Conservation (phyloP, 73 alveolate species). For the Paramecium bursaria region DNA sequence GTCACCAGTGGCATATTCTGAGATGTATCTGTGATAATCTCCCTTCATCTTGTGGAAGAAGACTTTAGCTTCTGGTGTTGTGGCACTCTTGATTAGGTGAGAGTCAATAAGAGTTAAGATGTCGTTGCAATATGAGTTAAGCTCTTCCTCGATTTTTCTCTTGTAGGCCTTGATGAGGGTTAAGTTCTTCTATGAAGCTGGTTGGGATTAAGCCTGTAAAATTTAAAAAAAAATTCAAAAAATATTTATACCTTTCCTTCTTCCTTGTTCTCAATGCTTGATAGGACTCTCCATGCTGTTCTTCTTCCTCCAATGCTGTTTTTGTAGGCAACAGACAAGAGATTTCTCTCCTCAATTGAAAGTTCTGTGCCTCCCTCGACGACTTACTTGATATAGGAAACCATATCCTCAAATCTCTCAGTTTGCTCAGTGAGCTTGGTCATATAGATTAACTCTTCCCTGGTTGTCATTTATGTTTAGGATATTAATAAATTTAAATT, state of each 20-base stretch:
- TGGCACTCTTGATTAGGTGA: conserved; percentile 75
- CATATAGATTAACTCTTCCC: conserved; percentile 81
- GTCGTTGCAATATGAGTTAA: conserved; percentile 73
- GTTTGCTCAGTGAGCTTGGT: conserved; percentile 85
- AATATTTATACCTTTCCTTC: conserved; percentile 74
- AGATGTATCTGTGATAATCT: conserved; percentile 84
- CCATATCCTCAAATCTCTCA: conserved; percentile 85
- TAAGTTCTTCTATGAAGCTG: conserved; percentile 57
- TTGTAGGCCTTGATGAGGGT: conserved; percentile 68
- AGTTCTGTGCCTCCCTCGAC: conserved; percentile 77
- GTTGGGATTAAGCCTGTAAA: conserved; percentile 59
- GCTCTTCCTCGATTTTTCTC: conserved; percentile 80
- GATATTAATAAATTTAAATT: too few species aligned
- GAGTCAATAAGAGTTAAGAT: conserved; percentile 72
- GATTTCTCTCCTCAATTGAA: conserved; percentile 85
- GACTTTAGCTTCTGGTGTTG: conserved; percentile 80
- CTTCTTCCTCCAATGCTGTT: conserved; percentile 81
- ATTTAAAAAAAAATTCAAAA: conserved; percentile 43
- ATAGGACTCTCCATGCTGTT: conserved; percentile 83
- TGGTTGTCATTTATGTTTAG: conserved; percentile 60
- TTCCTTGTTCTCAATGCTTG: conserved; percentile 79
- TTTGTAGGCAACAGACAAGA: conserved; percentile 84
- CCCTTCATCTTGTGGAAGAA: conserved; percentile 88
- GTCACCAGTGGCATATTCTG: conserved; percentile 82
- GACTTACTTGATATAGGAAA: conserved; percentile 75